phyloP scores from a whole-genome alignment of 176 grass and related monocot species.

The Phragmites australis region DNA sequence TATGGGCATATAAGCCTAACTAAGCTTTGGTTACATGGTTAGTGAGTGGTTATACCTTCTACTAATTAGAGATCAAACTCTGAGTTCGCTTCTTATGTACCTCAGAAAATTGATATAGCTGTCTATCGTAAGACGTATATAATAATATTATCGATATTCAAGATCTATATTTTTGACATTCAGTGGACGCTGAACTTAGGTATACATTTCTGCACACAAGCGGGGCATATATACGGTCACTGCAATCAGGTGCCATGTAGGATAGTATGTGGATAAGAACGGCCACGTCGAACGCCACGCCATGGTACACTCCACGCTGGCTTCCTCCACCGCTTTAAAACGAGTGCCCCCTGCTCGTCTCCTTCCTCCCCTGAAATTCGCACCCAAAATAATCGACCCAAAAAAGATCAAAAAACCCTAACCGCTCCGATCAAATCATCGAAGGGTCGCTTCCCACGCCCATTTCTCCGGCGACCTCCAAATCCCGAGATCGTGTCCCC shows the following conservation, averaged over 20 bases:
- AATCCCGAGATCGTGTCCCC: neutral
- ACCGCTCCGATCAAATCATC: constrained; percentile 44
- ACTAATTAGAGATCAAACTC: no score
- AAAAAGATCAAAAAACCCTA: constrained; percentile 26
- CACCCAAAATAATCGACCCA: neutral
- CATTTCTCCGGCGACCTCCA: constrained; percentile 30
- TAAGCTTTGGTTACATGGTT: no score
- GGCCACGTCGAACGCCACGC: constrained; percentile 2
- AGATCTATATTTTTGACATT: no score
- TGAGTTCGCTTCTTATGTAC: no score
- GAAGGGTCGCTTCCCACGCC: neutral
- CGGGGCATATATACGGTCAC: neutral
- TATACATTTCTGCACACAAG: neutral
- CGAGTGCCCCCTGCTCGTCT: neutral
- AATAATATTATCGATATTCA: no score
- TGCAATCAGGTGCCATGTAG: constrained; percentile 7
- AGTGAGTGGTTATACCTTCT: no score
- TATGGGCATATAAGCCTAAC: no score
- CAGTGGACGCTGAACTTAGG: neutral
- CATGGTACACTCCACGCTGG: neutral
- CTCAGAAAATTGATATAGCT: no score
- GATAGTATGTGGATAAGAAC: constrained; percentile 28
- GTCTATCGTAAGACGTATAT: no score
- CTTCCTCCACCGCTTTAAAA: constrained; percentile 26
- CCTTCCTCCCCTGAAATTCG: neutral